Base-by-base conservation (phyloP, 148 eudicot genomes). In the Chenopodium berlandieri region DNA sequence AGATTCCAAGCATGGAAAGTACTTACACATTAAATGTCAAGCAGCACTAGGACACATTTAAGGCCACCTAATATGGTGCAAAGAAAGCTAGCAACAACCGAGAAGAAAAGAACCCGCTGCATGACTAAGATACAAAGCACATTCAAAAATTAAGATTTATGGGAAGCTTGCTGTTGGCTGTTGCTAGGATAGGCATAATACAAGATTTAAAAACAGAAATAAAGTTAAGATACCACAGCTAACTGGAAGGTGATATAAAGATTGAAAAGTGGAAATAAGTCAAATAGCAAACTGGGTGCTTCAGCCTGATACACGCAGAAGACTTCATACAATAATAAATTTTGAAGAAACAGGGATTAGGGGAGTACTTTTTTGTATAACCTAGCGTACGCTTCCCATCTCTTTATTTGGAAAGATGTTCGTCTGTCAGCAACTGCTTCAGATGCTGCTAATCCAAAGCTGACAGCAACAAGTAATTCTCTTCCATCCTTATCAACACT, bases 331-430 rank as follows among this genome's bases (percentile, higher is more conserved):
- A 54, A 54, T 32, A 69, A 9, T 46, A 11, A 68, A 12, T 0
- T 22, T 44, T 54, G 27, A 17, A 31, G 30, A 54, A 69, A 65
- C 63, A 71, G 16, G 62, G 6, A 62, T 52, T 37, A 20, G 25
- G 34, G 25, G 69, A 48, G 34, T 34, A 95, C 98, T 97, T 95
- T 95, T 85, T 93, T 92, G 86, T 90, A 91, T 65, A 95, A 86
- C 68, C 87, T 90, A 83, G 97, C 98, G 90, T 91, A 91, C 80
- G 95, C 95, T 88, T 95, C 97, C 98, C 97, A 95, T 83, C 97
- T 78, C 88, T 91, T 90, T 75, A 86, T 77, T 79, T 93, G 95
- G 84, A 84, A 85, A 80, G 94, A 85, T 74, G 90, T 90, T 88
- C 93, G 89, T 85, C 98, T 91, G 80, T 93, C 89, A 64, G 94